phyloP scores from a whole-genome alignment of 108 stramenopile genomes.

The Cyclotella choctawhatcheeana region DNA sequence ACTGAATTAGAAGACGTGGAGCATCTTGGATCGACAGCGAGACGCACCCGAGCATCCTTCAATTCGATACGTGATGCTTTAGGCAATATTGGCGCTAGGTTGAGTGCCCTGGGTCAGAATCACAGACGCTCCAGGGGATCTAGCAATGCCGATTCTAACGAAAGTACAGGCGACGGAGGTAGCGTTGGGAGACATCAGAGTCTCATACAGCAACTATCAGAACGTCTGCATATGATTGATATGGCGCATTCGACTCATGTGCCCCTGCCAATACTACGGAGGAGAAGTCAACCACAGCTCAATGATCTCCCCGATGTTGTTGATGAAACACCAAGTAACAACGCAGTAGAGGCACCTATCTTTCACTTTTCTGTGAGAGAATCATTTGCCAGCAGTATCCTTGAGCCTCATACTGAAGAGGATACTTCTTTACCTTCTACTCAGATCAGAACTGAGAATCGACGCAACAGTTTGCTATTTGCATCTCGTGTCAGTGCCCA shows the following conservation, averaged over 20 bases:
- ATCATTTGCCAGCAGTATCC: background rate
- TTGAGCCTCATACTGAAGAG: background rate
- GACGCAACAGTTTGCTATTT: conserved; percentile 31
- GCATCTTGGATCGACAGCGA: background rate
- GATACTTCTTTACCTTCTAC: background rate
- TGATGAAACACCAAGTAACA: conserved; percentile 5
- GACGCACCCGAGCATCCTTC: conserved; percentile 53
- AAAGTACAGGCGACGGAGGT: conserved; percentile 9
- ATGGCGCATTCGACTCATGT: conserved; percentile 62
- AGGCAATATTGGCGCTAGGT: conserved; percentile 50
- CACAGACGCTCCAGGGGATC: background rate
- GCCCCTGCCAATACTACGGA: conserved; percentile 44
- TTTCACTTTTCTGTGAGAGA: conserved; percentile 7
- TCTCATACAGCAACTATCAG: conserved; percentile 42
- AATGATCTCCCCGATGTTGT: background rate
- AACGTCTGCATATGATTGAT: conserved; percentile 60
- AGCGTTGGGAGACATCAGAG: conserved; percentile 1
- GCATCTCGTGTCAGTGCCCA: conserved; percentile 34
- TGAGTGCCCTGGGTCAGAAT: conserved; percentile 17
- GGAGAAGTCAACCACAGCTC: conserved; percentile 8
- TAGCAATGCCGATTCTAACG: background rate
- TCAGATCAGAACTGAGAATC: background rate
- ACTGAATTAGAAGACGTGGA: conserved; percentile 11
- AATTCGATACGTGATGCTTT: conserved; percentile 63
- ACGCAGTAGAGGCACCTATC: conserved; percentile 1